Evolutionary conservation across 1,284 basidiomycete species (phyloP), one percentile per base, ranked within the genome.

Genomic region (Marasmius fiardii): DNA sequence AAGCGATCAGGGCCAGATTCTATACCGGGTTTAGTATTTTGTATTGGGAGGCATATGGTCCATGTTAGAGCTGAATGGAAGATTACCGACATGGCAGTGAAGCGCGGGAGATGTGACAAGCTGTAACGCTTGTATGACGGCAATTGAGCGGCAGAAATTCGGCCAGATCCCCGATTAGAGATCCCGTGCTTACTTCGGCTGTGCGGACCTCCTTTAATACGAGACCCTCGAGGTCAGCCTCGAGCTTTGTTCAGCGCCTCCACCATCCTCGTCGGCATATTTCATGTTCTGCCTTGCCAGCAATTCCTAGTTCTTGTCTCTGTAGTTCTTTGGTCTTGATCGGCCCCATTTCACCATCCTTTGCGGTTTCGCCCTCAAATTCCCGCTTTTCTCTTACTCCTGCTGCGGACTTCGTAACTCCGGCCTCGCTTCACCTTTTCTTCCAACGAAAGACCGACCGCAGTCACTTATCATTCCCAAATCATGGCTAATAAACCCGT

Each of bases 401-500:
- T 31, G 28, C 52, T 44, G 52, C 43, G 37, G 41, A 11, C 52
- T 37, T 23, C 43, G 16, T 53, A 12, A 28, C 33, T 52, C 54
- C 56, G 57, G 51, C 47, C 56, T 61, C 55, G 54, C 52, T 52
- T 59, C 58, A 28, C 43, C 39, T 52, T 56, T 28, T 12, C 48
- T 56, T 51, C 31, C 51, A 28, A n/a, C 37, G 24, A n/a, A n/a
- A 41, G 51, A 52, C 23, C 37, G 28, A 31, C 28, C 28, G 28
- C 28, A 31, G 28, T 31, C 5, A 31, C 18, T 41, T 21, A 24
- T 31, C n/a, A 21, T 48, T 35, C 31, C 49, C n/a, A 64, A 60
- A 63, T 72, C 70, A 80, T 79, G 77, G 74, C 76, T 64, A 78
- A 77, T 63, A 78, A 77, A 65, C 68, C 71, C 43, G 50, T 53